Evolutionary conservation across 257 asterid genomes (phyloP), one percentile per base, ranked within the genome.

Genomic region (Ligustrum vulgare): DNA sequence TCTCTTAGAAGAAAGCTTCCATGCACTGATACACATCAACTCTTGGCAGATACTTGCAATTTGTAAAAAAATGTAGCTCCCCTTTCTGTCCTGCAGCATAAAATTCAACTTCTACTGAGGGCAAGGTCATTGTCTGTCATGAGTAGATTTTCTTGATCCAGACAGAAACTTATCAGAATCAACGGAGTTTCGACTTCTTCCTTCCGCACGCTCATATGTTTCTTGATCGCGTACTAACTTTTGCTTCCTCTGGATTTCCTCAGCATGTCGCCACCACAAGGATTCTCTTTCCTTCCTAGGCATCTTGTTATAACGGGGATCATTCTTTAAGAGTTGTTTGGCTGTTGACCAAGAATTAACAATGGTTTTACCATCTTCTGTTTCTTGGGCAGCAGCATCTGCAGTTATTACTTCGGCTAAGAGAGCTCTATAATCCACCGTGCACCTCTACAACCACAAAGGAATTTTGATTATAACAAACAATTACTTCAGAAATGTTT

Each of bases 311-410:
- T 94, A 94, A 69, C 97, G 82, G 4, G 90, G 91, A 78, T 94
- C 98, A 11, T 56, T 86, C 84, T 89, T 94, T 37, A 94, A 78
- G 71, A 86, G 80, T 25, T 73, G 92, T 74, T 92, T 92, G 51
- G 99, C 97, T 22, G 98, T 88, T 43, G 98, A 92, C 99, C 99
- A 94, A 23, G 99, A 94, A 23, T 86, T 87, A 49, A 89, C 49
- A 54, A 80, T 78, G 47, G 98, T 88, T 83, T 94, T 94, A 32
- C 97, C 94, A 58, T 85, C 93, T 85, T 87, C 85, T 6, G 87
- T 89, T 83, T 89, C 96, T 70, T 68, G 93, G 22, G 91, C 81
- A 41, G 90, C 93, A 62, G 89, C 87, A 75, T 94, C 96, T n/a
- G 63, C 72, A 69, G 95, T 88, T 79, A 94, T 76, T 43, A 74